Evolutionary conservation across 2,329 filamentous ascomycete species (phyloP), one percentile per base, ranked within the genome.

Genomic region (Hirsutella rhossiliensis): DNA sequence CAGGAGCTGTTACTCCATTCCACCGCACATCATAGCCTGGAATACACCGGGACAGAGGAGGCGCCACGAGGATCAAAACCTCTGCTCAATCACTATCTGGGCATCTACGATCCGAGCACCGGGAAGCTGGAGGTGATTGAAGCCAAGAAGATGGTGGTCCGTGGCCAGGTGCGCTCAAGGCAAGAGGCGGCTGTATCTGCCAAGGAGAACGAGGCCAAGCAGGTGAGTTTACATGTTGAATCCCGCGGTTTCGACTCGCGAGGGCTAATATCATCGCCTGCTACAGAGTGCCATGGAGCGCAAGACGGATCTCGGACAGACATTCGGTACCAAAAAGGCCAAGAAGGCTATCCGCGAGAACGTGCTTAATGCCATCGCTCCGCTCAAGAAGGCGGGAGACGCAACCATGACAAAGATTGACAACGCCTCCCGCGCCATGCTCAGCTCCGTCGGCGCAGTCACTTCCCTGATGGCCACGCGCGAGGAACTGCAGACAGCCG

Each of bases 271-370:
- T 37, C 15, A 6, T n/a, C 15, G 13, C 29, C 19, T 40, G 32
- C 32, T 46, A 17, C 52, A 81, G 77, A 74, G 67, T 38, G 74
- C 73, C 55, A 66, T 73, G 54, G 75, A 82, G 27, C 75, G 76
- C 56, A 77, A 76, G 52, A 81, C 79, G 53, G 76, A 81, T 2
- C 77, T 94, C 12, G 84, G 84, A 36, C 74, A 84, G 54, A 79
- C 82, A 29, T 94, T 94, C 56, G 87, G 87, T 60, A 90, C 85
- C 23, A 88, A 86, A 68, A 90, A 89, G 64, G 83, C 86, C 19
- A 84, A 81, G 70, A 90, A 89, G 65, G 82, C 78, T 1, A 78
- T 92, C 52, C 71, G 73, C 27, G 75, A 80, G 45, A 71, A 76
- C 50, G 78, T 79, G 3, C 73, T 84, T 54, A 88, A 89, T 56